Evolutionary conservation across 2,329 filamentous ascomycete species (phyloP).

Genomic region (Alternaria ethzedia): DNA sequence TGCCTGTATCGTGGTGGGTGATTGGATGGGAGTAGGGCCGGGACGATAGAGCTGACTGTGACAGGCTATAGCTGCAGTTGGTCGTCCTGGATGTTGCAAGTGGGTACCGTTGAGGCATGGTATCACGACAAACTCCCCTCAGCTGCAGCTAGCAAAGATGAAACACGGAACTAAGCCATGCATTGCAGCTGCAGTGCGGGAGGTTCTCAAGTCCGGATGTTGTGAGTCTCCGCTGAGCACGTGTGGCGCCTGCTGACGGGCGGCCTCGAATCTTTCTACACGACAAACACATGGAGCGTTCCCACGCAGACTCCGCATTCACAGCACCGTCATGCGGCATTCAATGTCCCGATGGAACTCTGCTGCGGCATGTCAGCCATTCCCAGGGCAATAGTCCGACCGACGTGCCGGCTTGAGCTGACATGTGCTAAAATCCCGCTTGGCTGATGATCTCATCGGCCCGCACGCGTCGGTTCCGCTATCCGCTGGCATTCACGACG

Average conservation of each 20-base stretch:
- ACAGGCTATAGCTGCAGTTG: constrained; percentile 4
- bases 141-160: background rate
- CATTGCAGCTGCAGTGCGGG: background rate
- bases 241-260: background rate
- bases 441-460: constrained; percentile 33
- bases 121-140: background rate
- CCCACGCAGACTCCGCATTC: background rate
- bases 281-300: background rate
- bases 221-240: background rate
- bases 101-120: background rate
- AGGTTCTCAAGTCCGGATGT: background rate
- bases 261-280: background rate
- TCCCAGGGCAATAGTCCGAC: background rate
- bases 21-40: constrained; percentile 1
- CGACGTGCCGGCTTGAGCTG: background rate
- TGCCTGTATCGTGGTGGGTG: background rate
- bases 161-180: constrained; percentile 4
- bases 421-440: constrained; percentile 12
- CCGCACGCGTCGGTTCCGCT: constrained; percentile 11
- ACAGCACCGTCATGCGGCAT: background rate
- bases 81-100: constrained; percentile 6
- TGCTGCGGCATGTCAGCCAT: background rate
- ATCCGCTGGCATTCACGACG: constrained; percentile 17
- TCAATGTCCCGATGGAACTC: background rate
- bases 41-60: background rate